Evolutionary conservation across 495 filamentous ascomycete species (phyloP).

Genomic region (Ascobolus immersus): DNA sequence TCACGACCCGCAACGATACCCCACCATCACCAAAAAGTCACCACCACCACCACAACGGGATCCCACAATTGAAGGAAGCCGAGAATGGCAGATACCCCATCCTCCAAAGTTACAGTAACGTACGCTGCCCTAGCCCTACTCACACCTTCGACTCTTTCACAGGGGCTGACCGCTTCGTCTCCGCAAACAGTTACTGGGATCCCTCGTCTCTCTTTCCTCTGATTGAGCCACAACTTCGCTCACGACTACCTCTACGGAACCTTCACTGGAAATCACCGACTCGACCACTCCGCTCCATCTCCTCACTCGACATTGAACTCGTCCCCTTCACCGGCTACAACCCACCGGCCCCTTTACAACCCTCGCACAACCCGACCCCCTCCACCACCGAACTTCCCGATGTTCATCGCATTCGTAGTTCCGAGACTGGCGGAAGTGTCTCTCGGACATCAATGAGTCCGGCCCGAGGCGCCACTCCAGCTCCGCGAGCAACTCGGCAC

Average conservation of each 20-base stretch:
- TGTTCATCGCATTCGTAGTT: slow-evolving; percentile 20
- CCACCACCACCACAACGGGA: not conserved
- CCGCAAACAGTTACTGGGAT: slow-evolving; percentile 39
- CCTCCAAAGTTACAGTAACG: slow-evolving; percentile 6
- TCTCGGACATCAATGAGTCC: slow-evolving; percentile 23
- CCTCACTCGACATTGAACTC: slow-evolving; percentile 71
- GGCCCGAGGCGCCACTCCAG: slow-evolving; percentile 12
- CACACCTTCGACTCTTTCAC: not conserved
- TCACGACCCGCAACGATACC: no score
- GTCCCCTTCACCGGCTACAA: slow-evolving; percentile 25
- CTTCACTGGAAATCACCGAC: slow-evolving; percentile 90
- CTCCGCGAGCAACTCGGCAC: slow-evolving; percentile 28
- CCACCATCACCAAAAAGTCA: no score
- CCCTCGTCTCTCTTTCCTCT: slow-evolving; percentile 63
- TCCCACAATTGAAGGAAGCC: not conserved
- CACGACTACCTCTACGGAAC: slow-evolving; percentile 68
- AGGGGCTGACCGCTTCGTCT: slow-evolving; percentile 7
- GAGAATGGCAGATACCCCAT: no score
- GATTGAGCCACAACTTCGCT: slow-evolving; percentile 46
- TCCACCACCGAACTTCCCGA: slow-evolving; percentile 17
- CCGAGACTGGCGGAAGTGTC: slow-evolving; percentile 23
- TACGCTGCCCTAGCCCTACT: not conserved
- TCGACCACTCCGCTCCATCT: slow-evolving; percentile 72
- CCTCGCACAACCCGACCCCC: slow-evolving; percentile 13
- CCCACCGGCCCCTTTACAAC: not conserved